Evolutionary conservation across 2,329 filamentous ascomycete species (phyloP).

Genomic region (Aspergillus glaucus): DNA sequence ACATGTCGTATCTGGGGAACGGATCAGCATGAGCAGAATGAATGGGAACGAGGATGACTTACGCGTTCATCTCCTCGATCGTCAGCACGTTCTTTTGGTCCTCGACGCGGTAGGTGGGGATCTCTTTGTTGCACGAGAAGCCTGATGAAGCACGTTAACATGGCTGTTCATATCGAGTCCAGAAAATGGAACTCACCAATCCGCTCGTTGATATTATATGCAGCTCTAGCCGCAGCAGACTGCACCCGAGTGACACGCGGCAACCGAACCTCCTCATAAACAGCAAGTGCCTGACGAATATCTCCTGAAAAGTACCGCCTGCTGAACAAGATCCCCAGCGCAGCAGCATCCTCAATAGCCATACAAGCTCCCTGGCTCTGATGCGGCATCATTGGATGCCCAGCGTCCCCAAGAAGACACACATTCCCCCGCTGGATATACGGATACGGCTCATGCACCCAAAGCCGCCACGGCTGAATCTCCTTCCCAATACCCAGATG

Average conservation of each 20-base stretch:
- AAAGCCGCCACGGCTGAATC: constrained; percentile 61
- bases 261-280: constrained; percentile 50
- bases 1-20: constrained; percentile 50
- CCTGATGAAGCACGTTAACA: constrained; percentile 37
- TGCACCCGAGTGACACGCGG: constrained; percentile 54
- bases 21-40: constrained; percentile 2
- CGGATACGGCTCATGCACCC: constrained; percentile 58
- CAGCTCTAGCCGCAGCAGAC: constrained; percentile 51
- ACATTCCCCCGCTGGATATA: constrained; percentile 48
- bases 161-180: neutral
- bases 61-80: constrained; percentile 64
- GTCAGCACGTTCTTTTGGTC: constrained; percentile 58
- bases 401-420: constrained; percentile 60
- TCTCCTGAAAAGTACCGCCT: constrained; percentile 44
- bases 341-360: constrained; percentile 62
- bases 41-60: constrained; percentile 23
- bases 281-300: constrained; percentile 41
- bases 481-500: constrained; percentile 58
- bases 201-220: constrained; percentile 57
- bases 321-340: constrained; percentile 57
- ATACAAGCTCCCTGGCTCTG: constrained; percentile 64
- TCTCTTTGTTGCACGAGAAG: constrained; percentile 56
- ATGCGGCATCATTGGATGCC: constrained; percentile 63
- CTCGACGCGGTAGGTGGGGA: constrained; percentile 55
- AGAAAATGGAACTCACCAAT: constrained; percentile 42